phyloP scores from a whole-genome alignment of 148 eudicot genomes.

The Mesembryanthemum crystallinum region DNA sequence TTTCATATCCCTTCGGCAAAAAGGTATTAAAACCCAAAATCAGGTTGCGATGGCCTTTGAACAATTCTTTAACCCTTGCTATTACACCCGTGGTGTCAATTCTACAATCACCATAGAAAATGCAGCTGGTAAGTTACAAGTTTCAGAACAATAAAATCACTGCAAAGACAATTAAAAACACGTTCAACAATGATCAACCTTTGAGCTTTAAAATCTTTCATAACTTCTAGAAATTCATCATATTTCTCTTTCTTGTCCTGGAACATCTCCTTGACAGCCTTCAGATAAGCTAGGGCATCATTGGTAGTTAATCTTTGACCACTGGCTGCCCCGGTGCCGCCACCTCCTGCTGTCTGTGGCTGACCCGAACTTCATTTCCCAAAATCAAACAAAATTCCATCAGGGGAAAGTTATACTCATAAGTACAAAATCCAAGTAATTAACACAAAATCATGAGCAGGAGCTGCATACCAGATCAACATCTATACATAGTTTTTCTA shows the following conservation, averaged over 20 bases:
- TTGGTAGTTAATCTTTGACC: slow-evolving; percentile 71
- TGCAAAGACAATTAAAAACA: not conserved
- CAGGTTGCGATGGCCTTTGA: slow-evolving; percentile 80
- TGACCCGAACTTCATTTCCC: slow-evolving; percentile 50
- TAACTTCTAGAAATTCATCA: slow-evolving; percentile 88
- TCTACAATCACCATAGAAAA: slow-evolving; percentile 41
- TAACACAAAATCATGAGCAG: not conserved
- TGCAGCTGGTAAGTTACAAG: slow-evolving; percentile 9
- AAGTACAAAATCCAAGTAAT: not conserved
- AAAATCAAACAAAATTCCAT: slow-evolving; percentile 18
- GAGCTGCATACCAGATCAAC: not conserved
- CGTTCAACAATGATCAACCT: slow-evolving; percentile 42
- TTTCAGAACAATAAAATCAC: not conserved
- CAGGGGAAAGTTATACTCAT: not conserved
- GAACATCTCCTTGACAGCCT: slow-evolving; percentile 91
- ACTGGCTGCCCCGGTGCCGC: slow-evolving; percentile 40
- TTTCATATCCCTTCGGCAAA: slow-evolving; percentile 94
- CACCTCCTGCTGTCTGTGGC: slow-evolving; percentile 41
- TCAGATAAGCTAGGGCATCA: slow-evolving; percentile 82
- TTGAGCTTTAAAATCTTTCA: slow-evolving; percentile 95
- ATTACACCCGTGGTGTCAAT: slow-evolving; percentile 86
- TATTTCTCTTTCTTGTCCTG: slow-evolving; percentile 83
- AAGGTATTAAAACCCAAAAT: slow-evolving; percentile 92
- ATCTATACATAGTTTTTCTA: not conserved
- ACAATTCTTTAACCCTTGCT: slow-evolving; percentile 81